Conservation (phyloP, 345 rosid genomes). For the Populus euphratica region DNA sequence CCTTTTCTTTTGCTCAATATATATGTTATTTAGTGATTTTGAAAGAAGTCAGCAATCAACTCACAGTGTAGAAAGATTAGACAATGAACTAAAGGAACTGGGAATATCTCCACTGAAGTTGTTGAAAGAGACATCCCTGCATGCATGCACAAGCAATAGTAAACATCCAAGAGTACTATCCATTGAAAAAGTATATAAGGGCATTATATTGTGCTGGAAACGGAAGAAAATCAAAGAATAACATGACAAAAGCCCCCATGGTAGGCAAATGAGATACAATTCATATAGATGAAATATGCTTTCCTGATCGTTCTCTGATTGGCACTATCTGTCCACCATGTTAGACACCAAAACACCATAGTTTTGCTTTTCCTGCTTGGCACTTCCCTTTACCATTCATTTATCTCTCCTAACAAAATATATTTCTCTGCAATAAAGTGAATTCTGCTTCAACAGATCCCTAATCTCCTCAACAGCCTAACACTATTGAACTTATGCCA, state of each 20-base stretch:
- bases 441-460: background rate
- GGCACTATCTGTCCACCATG: background rate
- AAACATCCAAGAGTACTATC: background rate
- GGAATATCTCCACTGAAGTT: constrained; percentile 92
- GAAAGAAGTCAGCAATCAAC: constrained; percentile 30
- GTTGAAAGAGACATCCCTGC: constrained; percentile 93
- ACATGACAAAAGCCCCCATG: background rate
- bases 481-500: background rate
- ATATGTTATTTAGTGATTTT: background rate
- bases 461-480: background rate
- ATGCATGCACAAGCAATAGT: constrained; percentile 17
- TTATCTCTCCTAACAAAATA: background rate
- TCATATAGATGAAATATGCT: background rate
- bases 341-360: background rate
- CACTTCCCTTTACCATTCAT: background rate
- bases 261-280: background rate
- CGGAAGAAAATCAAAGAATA: background rate
- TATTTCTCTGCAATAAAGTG: background rate
- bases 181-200: background rate
- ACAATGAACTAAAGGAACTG: constrained; percentile 57
- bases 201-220: background rate
- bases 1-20: background rate
- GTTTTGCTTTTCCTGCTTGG: background rate
- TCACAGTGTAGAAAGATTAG: constrained; percentile 76
- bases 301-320: background rate